Percentiles rank a stretch among this genome's conserved stretches.
phyloP scores from a whole-genome alignment of 2,329 filamentous ascomycete species.

The Cladophialophora bantiana region DNA sequence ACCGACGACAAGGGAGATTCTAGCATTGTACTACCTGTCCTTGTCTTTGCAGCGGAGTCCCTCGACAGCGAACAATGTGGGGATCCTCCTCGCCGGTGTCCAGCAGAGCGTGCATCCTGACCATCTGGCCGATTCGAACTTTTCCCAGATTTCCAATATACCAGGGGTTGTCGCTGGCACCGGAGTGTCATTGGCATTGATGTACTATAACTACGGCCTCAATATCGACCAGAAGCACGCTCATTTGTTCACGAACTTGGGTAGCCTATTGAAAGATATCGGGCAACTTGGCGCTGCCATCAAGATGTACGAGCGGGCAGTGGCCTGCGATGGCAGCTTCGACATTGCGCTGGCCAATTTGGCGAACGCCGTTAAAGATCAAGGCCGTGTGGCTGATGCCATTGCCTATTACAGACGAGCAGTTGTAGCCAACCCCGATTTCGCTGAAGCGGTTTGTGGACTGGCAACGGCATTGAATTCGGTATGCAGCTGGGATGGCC shows the following conservation, averaged over 20 bases:
- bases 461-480: constrained; percentile 94
- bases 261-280: constrained; percentile 93
- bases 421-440: constrained; percentile 89
- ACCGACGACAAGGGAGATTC: constrained; percentile 85
- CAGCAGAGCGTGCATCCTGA: constrained; percentile 68
- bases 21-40: constrained; percentile 94
- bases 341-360: constrained; percentile 97
- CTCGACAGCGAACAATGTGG: constrained; percentile 97
- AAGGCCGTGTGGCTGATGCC: constrained; percentile 88
- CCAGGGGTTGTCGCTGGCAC: constrained; percentile 85
- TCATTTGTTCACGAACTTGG: constrained; percentile 94
- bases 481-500: constrained; percentile 90
- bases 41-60: constrained; percentile 93
- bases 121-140: constrained; percentile 44
- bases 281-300: constrained; percentile 91
- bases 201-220: constrained; percentile 95
- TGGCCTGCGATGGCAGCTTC: constrained; percentile 89
- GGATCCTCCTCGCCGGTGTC: constrained; percentile 92
- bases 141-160: constrained; percentile 40
- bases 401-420: constrained; percentile 91
- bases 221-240: constrained; percentile 87
- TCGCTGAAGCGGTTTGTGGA: constrained; percentile 95
- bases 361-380: constrained; percentile 97
- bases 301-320: constrained; percentile 95
- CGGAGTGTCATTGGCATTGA: constrained; percentile 83